Evolutionary conservation across 495 filamentous ascomycete genomes (phyloP), one percentile per base, ranked within the genome.

Genomic region (Podospora conica): DNA sequence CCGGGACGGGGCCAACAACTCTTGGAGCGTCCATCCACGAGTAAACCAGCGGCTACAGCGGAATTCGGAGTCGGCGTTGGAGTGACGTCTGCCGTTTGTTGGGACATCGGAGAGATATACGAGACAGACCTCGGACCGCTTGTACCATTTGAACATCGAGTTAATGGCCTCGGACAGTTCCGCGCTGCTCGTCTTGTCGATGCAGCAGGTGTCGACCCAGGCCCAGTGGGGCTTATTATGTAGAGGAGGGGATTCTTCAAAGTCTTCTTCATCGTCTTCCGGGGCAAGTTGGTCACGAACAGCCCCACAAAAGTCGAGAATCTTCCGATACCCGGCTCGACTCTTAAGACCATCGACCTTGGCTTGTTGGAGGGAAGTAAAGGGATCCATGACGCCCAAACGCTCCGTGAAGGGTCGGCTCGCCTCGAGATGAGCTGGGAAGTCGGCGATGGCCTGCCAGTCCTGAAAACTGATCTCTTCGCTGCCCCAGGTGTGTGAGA

Each of bases 401-500:
- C 29, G 25, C 28, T 28, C 18, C 7, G 20, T 21, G 15, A 60
- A n/a, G 25, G 58, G 15, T 18, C 18, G 58, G 58, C 58, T n/a
- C 11, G 33, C 33, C 33, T 40, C 58, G 11, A 60, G 25, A 2
- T 40, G 58, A 25, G 27, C 18, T 15, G 24, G 58, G 21, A 60
- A 40, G 20, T 25, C 15, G 29, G 29, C 27, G 58, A 40, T 21
- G 58, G 58, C n/a, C 18, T 60, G 58, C 28, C 58, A 60, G 53
- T 66, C 60, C 59, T 63, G 65, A 12, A 63, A 66, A 3, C 23
- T 63, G 4, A 66, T 27, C 24, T 66, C 65, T 8, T 63, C 60
- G 4, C 55, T n/a, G 20, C 61, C 65, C 65, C 59, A 66, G 25
- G 65, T 66, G 60, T 66, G 64, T 5, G 65, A 66, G 6, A 66